These are phyloP conservation scores for Hibiscus trionum DNA, from an alignment of 345 rosid species.

Conservation along the genomic window DNA sequence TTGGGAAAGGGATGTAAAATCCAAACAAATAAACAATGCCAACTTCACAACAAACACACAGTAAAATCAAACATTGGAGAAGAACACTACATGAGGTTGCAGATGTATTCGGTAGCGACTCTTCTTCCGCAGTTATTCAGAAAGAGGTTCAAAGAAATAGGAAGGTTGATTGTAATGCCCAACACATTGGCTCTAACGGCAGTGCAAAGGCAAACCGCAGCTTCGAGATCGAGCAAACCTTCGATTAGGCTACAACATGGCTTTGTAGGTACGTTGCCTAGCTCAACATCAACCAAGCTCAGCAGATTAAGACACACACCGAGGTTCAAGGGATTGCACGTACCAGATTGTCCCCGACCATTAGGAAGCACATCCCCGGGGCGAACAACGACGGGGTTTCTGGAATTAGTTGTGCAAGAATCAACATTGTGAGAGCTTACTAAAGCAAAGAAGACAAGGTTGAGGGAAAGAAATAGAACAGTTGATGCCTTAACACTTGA, in stretches of 20 bases:
- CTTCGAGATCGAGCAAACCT: constrained; percentile 44
- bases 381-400: neutral
- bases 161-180: constrained; percentile 38
- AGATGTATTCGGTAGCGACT: constrained; percentile 27
- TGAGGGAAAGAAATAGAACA: neutral
- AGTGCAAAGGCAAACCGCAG: constrained; percentile 58
- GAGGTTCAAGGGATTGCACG: neutral
- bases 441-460: neutral
- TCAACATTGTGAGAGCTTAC: neutral
- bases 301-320: neutral
- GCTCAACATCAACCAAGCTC: neutral
- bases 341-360: neutral
- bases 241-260: constrained; percentile 36
- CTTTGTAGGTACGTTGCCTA: neutral
- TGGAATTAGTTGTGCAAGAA: neutral
- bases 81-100: neutral
- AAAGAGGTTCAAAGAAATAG: constrained; percentile 35
- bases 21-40: too few relatives aligned
- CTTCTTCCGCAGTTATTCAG: constrained; percentile 35
- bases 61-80: neutral
- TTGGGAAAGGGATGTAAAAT: too few relatives aligned
- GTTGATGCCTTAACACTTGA: neutral
- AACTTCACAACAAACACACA: too few relatives aligned
- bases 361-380: neutral
- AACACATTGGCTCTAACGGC: constrained; percentile 41